Evolutionary conservation across 75 land plant genomes (phyloP), one percentile per base, ranked within the genome.

Genomic region (Isoetes taiwanensis): DNA sequence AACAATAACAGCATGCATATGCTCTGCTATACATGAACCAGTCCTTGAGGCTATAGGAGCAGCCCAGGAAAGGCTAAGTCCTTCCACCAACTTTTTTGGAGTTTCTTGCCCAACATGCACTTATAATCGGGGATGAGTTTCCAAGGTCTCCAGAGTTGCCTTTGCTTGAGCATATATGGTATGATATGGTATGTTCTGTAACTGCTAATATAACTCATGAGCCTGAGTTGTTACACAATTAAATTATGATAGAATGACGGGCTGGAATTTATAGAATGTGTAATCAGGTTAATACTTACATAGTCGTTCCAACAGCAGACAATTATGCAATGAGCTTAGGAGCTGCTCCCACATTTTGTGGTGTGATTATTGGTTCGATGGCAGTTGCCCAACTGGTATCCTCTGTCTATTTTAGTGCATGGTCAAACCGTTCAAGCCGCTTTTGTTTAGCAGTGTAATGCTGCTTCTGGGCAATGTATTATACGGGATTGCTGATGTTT

Each of bases 271-370:
- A 19, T 48, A 17, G 19, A 19, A 8, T 11, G 2, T 32, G 14
- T 58, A 25, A 12, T 10, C 64, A 66, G 69, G 69, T 89, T 57
- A 89, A 89, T 41, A 82, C 96, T 41, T 90, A 90, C 42, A 82
- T 90, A 23, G 70, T 90, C 34, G 91, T 90, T 24, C 96, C 96
- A 28, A 82, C 96, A 32, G 96, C 96, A 48, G 96, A 90, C 58
- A 67, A 86, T 50, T 88, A 88, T 43, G 62, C 95, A 2, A 10
- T 64, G 24, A 79, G 79, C 68, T 75, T 89, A 46, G 90, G 90
- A 59, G 90, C 90, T 54, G 82, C 85, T 27, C 75, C 89, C 20
- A 88, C 95, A 34, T 62, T 81, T 2, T 84, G 85, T 79, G 95
- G 95, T 23, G 71, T 76, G 26, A 78, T 89, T 17, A 79, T 89